Percentiles rank a stretch among this genome's conserved stretches.
phyloP scores from a whole-genome alignment of 345 rosid genomes.

The Euphorbia tirucalli region DNA sequence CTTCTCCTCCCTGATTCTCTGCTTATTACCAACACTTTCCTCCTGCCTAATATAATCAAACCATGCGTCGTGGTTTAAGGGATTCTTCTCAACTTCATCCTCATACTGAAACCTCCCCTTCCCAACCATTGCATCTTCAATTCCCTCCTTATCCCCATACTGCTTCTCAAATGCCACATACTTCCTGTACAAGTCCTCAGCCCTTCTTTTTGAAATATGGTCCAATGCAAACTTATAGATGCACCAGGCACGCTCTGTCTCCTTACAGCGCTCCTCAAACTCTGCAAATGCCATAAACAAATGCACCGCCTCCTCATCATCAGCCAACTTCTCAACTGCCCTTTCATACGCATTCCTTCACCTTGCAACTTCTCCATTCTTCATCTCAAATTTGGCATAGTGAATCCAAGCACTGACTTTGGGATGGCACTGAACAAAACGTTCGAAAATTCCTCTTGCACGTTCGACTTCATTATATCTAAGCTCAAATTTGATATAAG shows the following conservation, averaged over 20 bases:
- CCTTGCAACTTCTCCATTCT: constrained; percentile 60
- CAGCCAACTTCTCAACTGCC: constrained; percentile 62
- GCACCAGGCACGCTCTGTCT: constrained; percentile 62
- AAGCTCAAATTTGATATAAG: constrained; percentile 73
- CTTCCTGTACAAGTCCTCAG: constrained; percentile 63
- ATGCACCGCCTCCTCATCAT: constrained; percentile 72
- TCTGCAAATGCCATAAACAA: constrained; percentile 76
- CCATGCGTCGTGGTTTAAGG: constrained; percentile 69
- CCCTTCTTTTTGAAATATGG: constrained; percentile 73
- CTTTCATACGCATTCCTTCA: constrained; percentile 62
- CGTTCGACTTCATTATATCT: constrained; percentile 69
- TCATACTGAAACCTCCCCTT: constrained; percentile 86
- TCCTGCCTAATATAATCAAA: constrained; percentile 72
- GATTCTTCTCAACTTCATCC: constrained; percentile 74
- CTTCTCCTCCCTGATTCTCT: constrained; percentile 70
- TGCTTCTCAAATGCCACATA: constrained; percentile 79
- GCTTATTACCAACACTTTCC: constrained; percentile 60
- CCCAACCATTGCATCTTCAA: constrained; percentile 86
- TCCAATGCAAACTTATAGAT: constrained; percentile 75
- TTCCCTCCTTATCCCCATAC: constrained; percentile 73
- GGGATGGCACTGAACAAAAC: constrained; percentile 71
- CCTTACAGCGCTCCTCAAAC: constrained; percentile 80
- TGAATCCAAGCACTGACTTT: constrained; percentile 61
- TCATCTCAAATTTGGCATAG: constrained; percentile 86
- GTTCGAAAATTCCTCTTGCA: constrained; percentile 58